Base-by-base conservation (phyloP, 345 rosid genomes). In the Erucastrum elatum region DNA sequence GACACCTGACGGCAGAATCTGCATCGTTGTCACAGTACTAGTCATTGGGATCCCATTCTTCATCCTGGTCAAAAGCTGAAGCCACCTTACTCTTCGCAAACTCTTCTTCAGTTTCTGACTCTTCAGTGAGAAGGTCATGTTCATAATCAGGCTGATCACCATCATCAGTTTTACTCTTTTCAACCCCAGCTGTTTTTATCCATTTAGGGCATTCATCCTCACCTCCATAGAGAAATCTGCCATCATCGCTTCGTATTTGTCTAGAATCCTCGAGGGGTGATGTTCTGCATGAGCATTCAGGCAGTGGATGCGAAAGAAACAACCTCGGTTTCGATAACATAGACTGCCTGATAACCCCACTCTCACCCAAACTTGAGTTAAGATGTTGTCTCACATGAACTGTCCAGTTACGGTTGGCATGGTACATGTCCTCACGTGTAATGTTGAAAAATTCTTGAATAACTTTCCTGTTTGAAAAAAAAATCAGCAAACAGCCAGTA, bases 21-120 rank as follows among this genome's bases (percentile, higher is more conserved):
- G 61, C 72, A 69, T 51, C 55, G 3, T 39, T 70, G 74, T 8
- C 69, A 25, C 78, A 59, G 33, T 59, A 13, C 86, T 90, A 95
- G 88, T 93, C 99, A 73, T 91, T 89, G 21, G 98, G 93, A 82
- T 95, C 99, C 97, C 94, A 93, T 72, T 95, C 99, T 31, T 93
- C 97, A 56, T 95, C 99, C 59, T 82, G 90, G 77, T 91, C 94
- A 15, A 87, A 81, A 27, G 86, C 70, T 25, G 83, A 85, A 64
- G 85, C 86, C 12, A 81, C 60, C 71, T 85, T 83, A 82, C 86
- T 82, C 75, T 78, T 85, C 58, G 77, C 76, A 56, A 61, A 81
- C 9, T 75, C 82, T 55, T 85, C 88, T 56, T 86, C 89, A 35
- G 85, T 83, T 75, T 91, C 98, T 39, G 82, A 82, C 83, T 82